phyloP scores from a whole-genome alignment of 805 yeast species.

The Metschnikowia lachancei region DNA sequence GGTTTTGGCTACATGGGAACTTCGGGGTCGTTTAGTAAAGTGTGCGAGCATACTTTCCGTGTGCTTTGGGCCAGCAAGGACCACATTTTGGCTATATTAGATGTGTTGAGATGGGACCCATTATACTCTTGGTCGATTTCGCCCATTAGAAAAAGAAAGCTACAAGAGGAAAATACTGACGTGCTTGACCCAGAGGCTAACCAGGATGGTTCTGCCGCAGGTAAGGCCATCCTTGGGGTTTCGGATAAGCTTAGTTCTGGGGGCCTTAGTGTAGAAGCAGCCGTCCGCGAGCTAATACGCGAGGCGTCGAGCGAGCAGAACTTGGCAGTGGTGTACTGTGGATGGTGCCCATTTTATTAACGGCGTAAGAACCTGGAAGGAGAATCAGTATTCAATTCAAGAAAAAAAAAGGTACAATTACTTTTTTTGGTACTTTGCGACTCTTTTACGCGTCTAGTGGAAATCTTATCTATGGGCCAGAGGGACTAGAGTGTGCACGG shows the following conservation, averaged over 20 bases:
- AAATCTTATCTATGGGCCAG: too few relatives aligned
- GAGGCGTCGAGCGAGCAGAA: constrained; percentile 70
- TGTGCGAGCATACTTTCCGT: constrained; percentile 69
- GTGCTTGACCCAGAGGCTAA: constrained; percentile 20
- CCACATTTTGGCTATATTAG: constrained; percentile 74
- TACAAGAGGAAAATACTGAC: constrained; percentile 43
- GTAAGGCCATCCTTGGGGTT: constrained; percentile 72
- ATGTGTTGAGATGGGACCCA: constrained; percentile 89
- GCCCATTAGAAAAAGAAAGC: constrained; percentile 57
- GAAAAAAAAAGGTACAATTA: too few relatives aligned
- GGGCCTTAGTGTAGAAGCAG: constrained; percentile 78
- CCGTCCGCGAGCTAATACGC: constrained; percentile 72
- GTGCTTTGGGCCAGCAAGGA: constrained; percentile 65
- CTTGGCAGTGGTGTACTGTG: constrained; percentile 71
- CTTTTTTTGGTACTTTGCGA: too few relatives aligned
- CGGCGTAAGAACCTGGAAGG: neutral
- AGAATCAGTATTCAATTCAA: neutral
- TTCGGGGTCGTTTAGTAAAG: constrained; percentile 68
- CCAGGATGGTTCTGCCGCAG: constrained; percentile 68
- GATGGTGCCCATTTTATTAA: constrained; percentile 78
- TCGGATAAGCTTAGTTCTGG: constrained; percentile 62
- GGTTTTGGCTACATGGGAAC: constrained; percentile 89
- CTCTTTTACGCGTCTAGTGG: too few relatives aligned
- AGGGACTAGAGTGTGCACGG: too few relatives aligned
- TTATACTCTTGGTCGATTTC: constrained; percentile 88